Conservation (phyloP, 2,329 filamentous ascomycete species). For the Hypoxylon rubiginosum region DNA sequence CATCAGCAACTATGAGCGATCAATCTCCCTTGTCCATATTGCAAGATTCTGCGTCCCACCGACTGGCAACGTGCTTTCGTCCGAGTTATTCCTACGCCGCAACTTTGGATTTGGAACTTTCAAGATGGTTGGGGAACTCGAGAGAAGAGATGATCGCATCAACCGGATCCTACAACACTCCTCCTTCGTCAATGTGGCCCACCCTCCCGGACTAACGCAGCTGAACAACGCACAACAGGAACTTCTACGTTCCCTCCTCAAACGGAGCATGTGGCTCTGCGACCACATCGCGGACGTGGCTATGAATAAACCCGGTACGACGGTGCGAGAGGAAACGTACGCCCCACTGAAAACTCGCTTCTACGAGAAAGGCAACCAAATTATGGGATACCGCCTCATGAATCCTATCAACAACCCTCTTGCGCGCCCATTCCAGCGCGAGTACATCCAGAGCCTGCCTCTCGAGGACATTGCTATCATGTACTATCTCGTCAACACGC, state of each 20-base stretch:
- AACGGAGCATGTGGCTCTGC: slow-evolving; percentile 44
- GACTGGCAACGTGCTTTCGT: slow-evolving; percentile 41
- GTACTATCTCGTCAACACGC: slow-evolving; percentile 32
- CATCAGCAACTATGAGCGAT: slow-evolving; percentile 37
- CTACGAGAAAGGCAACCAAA: too few relatives aligned
- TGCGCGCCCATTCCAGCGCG: slow-evolving; percentile 41
- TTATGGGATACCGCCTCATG: slow-evolving; percentile 2
- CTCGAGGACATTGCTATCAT: slow-evolving; percentile 42
- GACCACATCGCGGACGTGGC: slow-evolving; percentile 49
- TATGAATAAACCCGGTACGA: slow-evolving; percentile 29
- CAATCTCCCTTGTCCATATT: slow-evolving; percentile 34
- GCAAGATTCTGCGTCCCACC: slow-evolving; percentile 28
- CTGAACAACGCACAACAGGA: slow-evolving; percentile 27
- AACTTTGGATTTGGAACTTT: slow-evolving; percentile 35
- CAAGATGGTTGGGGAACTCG: slow-evolving; percentile 41
- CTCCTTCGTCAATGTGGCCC: slow-evolving; percentile 16
- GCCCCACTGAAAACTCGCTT: too few relatives aligned
- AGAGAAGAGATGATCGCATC: slow-evolving; percentile 41
- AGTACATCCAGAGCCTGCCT: slow-evolving; percentile 42
- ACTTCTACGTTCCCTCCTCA: slow-evolving; percentile 28
- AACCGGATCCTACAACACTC: slow-evolving; percentile 33
- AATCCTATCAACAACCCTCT: slow-evolving; percentile 37
- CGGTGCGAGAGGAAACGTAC: background rate
- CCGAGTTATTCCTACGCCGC: slow-evolving; percentile 30
- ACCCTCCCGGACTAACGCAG: slow-evolving; percentile 28